Conservation (phyloP, 352 stramenopile species). For the Globisporangium sylvaticum region DNA sequence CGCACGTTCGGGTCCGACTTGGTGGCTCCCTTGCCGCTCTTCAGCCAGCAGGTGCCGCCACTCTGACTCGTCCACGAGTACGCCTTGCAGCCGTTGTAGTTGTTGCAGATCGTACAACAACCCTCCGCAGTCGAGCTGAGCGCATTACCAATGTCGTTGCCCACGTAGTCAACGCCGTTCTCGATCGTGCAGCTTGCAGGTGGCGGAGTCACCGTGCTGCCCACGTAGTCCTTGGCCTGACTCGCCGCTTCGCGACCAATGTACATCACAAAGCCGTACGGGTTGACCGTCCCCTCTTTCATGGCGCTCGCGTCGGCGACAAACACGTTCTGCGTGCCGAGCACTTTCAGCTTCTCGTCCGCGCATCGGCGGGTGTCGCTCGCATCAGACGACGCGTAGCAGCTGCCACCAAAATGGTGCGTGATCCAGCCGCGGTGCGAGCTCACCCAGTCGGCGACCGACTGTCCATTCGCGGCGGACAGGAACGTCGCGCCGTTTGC, state of each 20-base stretch:
- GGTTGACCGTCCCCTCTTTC: conserved; percentile 60
- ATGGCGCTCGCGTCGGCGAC: conserved; percentile 58
- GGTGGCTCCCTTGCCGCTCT: conserved; percentile 21
- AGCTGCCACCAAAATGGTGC: conserved; percentile 71
- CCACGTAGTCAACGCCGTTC: conserved; percentile 36
- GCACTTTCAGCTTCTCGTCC: conserved; percentile 50
- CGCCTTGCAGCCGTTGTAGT: conserved; percentile 24
- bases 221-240: conserved; percentile 34
- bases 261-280: conserved; percentile 78
- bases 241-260: conserved; percentile 44
- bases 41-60: conserved; percentile 53
- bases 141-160: conserved; percentile 35
- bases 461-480: too few species aligned
- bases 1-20: background rate
- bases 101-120: conserved; percentile 36
- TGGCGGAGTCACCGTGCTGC: conserved; percentile 3
- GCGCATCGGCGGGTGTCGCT: conserved; percentile 45
- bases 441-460: too few species aligned
- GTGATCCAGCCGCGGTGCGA: conserved; percentile 15
- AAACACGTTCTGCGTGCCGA: conserved; percentile 69
- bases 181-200: conserved; percentile 21
- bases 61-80: conserved; percentile 37
- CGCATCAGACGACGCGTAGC: conserved; percentile 52
- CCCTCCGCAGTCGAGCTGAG: conserved; percentile 23
- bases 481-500: too few species aligned